Evolutionary conservation across 345 rosid species (phyloP).

Genomic region (Eucalyptus curtisii): DNA sequence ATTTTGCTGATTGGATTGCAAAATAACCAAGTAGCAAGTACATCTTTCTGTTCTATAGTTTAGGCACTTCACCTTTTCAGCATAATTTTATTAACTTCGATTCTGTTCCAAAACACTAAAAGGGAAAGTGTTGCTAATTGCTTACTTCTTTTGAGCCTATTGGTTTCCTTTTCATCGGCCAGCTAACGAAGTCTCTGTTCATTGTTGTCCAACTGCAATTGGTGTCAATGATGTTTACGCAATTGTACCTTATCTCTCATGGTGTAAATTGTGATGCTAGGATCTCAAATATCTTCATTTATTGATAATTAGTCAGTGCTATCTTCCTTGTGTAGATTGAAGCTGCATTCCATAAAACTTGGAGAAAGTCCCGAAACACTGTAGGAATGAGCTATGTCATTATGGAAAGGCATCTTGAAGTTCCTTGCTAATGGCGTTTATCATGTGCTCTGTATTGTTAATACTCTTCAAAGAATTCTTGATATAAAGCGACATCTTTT

Average conservation of each 20-base stretch:
- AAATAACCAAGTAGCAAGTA: too few species aligned
- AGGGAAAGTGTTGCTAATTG: too few species aligned
- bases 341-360: not conserved
- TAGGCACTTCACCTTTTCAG: too few species aligned
- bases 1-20: too few species aligned
- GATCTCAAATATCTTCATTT: too few species aligned
- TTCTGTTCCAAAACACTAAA: too few species aligned
- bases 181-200: not conserved
- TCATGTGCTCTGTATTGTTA: not conserved
- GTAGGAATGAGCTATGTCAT: not conserved
- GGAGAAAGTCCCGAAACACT: not conserved
- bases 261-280: not conserved
- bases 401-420: too few species aligned
- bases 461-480: too few species aligned
- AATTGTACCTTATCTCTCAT: not conserved
- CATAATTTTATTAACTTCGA: too few species aligned
- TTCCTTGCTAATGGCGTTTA: fast-evolving
- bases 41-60: too few species aligned
- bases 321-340: not conserved
- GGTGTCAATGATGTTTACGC: not conserved
- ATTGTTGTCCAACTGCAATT: not conserved
- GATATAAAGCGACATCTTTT: too few species aligned
- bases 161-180: not conserved
- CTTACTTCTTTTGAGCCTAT: not conserved
- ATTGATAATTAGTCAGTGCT: too few species aligned